A percentile compares a stretch with the other conserved stretches of the same genome.
Evolutionary conservation across 805 yeast species (phyloP).

Genomic region (Sungouiella thailandica): DNA sequence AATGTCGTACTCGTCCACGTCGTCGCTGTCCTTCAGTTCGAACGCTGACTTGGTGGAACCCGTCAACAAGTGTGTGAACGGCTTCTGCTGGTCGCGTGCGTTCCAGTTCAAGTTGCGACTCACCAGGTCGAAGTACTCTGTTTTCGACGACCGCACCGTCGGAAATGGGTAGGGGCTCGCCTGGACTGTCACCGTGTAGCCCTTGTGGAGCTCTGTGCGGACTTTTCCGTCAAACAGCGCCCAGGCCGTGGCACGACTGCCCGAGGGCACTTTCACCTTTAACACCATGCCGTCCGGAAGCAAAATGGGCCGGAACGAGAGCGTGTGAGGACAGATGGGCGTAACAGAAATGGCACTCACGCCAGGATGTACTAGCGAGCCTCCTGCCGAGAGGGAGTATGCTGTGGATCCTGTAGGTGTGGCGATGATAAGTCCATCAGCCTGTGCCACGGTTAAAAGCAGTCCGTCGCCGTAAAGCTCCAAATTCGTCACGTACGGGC

Average conservation of each 20-base stretch:
- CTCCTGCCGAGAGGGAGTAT: slow-evolving; percentile 92
- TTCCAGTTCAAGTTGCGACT: slow-evolving; percentile 91
- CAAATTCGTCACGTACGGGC: slow-evolving; percentile 84
- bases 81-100: slow-evolving; percentile 80
- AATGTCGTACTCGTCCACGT: slow-evolving; percentile 29
- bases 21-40: slow-evolving; percentile 23
- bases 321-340: slow-evolving; percentile 94
- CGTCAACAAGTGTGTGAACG: slow-evolving; percentile 60
- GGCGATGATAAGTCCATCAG: slow-evolving; percentile 88
- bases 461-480: slow-evolving; percentile 88
- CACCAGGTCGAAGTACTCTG: slow-evolving; percentile 80
- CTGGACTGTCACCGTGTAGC: slow-evolving; percentile 78
- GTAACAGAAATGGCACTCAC: slow-evolving; percentile 90
- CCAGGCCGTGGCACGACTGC: slow-evolving; percentile 90
- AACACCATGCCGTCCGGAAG: slow-evolving; percentile 90
- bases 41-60: slow-evolving; percentile 40
- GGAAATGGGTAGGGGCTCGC: slow-evolving; percentile 95
- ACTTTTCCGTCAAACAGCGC: slow-evolving; percentile 94
- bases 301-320: slow-evolving; percentile 87
- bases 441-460: slow-evolving; percentile 82
- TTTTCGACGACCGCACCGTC: slow-evolving; percentile 69
- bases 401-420: slow-evolving; percentile 98
- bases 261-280: slow-evolving; percentile 71
- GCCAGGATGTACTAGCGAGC: slow-evolving; percentile 90
- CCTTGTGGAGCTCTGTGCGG: slow-evolving; percentile 72